Percentiles rank a stretch among this genome's conserved stretches.
Conservation (phyloP, 1,139 yeast species). For the Candida anutae region DNA sequence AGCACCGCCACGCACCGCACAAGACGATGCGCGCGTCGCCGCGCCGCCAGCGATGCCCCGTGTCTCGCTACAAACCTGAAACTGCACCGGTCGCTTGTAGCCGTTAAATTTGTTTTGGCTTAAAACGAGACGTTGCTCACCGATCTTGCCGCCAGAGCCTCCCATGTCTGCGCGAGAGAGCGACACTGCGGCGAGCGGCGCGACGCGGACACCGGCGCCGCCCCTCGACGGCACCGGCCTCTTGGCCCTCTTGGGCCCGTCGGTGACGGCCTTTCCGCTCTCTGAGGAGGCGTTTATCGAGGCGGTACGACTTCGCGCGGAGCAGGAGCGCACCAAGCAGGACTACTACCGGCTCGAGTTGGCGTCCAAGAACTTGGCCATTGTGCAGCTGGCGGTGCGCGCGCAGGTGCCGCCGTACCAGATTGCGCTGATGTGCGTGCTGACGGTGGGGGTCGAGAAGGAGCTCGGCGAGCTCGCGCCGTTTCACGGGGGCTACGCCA, state of each 20-base stretch:
- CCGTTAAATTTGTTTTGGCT: too few species aligned
- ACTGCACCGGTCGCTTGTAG: too few species aligned
- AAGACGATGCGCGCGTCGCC: too few species aligned
- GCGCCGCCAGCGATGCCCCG: too few species aligned
- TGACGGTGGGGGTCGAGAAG: not conserved
- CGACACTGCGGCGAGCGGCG: constrained; percentile 4
- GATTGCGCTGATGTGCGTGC: constrained; percentile 57
- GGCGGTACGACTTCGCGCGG: constrained; percentile 57
- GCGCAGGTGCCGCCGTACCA: constrained; percentile 60
- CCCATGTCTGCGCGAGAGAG: too few species aligned
- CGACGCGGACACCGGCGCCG: constrained; percentile 1
- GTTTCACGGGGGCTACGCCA: constrained; percentile 1
- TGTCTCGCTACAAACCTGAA: too few species aligned
- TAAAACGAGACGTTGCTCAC: too few species aligned
- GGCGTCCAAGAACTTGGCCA: constrained; percentile 50
- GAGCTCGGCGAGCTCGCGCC: constrained; percentile 11
- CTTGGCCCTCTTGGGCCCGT: constrained; percentile 43
- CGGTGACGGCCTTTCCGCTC: constrained; percentile 47
- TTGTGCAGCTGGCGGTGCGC: constrained; percentile 53
- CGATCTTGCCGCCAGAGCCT: too few species aligned
- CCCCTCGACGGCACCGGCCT: constrained; percentile 12
- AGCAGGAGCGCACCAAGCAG: constrained; percentile 81
- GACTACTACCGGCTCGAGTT: constrained; percentile 66
- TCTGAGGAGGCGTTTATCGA: constrained; percentile 57
- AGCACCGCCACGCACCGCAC: too few species aligned